These are phyloP conservation scores for Kwoniella shivajii DNA, from an alignment of 1,284 basidiomycete genomes.

Conservation along the genomic window DNA sequence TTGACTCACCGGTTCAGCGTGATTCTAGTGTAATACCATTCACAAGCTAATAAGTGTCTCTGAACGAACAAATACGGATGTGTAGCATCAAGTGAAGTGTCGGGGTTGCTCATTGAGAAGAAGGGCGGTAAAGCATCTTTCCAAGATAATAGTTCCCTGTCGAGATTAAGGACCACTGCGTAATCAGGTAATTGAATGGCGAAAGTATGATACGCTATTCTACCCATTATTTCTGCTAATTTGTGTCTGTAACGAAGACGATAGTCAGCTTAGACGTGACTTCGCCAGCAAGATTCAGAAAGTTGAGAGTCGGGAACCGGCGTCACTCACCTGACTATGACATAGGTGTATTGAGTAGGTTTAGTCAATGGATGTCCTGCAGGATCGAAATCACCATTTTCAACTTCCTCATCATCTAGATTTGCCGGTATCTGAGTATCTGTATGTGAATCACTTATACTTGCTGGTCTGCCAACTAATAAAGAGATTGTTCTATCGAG, in stretches of 20 bases:
- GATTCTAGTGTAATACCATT: conserved; percentile 53
- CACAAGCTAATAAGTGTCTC: conserved; percentile 50
- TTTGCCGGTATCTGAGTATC: conserved; percentile 55
- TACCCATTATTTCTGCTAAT: conserved; percentile 55
- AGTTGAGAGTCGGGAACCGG: neutral
- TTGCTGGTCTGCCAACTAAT: conserved; percentile 54
- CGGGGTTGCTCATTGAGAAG: conserved; percentile 49
- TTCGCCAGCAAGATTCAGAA: neutral
- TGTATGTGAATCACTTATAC: conserved; percentile 55
- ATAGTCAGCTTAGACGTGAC: conserved; percentile 1
- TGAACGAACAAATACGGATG: conserved; percentile 54
- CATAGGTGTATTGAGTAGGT: conserved; percentile 55
- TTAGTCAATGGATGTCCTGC: conserved; percentile 52
- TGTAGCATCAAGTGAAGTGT: conserved; percentile 45
- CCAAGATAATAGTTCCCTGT: conserved; percentile 55
- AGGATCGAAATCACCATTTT: conserved; percentile 51
- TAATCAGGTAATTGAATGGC: conserved; percentile 56
- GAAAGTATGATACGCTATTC: conserved; percentile 56
- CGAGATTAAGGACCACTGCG: conserved; percentile 53
- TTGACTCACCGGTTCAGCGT: conserved; percentile 45
- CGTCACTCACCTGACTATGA: conserved; percentile 46
- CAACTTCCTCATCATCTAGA: conserved; percentile 55
- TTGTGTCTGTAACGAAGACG: conserved; percentile 39
- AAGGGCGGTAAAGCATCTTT: conserved; percentile 50
- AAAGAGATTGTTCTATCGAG: conserved; percentile 54